phyloP scores from a whole-genome alignment of 1,284 basidiomycete genomes.

The Coniferiporia sulphurascens region DNA sequence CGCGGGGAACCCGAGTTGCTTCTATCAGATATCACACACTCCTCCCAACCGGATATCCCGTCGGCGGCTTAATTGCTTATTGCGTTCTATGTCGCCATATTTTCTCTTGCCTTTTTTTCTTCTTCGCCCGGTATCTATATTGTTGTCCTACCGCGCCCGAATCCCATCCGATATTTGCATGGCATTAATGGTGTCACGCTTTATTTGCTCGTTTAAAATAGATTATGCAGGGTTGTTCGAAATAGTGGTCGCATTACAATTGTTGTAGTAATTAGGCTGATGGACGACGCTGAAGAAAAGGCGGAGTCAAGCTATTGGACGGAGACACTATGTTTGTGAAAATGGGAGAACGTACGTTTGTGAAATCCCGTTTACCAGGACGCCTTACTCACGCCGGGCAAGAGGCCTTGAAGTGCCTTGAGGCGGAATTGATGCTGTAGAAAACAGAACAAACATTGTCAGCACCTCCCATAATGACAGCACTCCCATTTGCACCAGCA shows the following conservation, averaged over 20 bases:
- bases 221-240: too few relatives aligned
- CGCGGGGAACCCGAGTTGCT: conserved; percentile 64
- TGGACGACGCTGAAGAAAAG: too few relatives aligned
- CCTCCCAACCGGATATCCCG: conserved; percentile 19
- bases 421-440: conserved; percentile 83
- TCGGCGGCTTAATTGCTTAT: conserved; percentile 31
- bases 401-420: conserved; percentile 72
- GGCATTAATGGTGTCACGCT: too few relatives aligned
- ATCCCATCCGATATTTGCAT: too few relatives aligned
- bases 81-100: not conserved
- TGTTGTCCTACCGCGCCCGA: too few relatives aligned
- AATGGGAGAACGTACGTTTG: too few relatives aligned
- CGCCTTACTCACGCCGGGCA: conserved; percentile 86
- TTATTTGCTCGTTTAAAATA: too few relatives aligned
- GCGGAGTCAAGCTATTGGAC: too few relatives aligned
- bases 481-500: not conserved
- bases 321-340: too few relatives aligned
- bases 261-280: too few relatives aligned
- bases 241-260: too few relatives aligned
- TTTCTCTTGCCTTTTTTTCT: not conserved
- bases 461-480: not conserved
- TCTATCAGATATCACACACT: conserved; percentile 46
- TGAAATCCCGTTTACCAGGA: conserved; percentile 60
- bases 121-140: not conserved
- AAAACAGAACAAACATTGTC: not conserved